Evolutionary conservation across 257 asterid genomes (phyloP), one percentile per base, ranked within the genome.

Genomic region (Vinca minor): DNA sequence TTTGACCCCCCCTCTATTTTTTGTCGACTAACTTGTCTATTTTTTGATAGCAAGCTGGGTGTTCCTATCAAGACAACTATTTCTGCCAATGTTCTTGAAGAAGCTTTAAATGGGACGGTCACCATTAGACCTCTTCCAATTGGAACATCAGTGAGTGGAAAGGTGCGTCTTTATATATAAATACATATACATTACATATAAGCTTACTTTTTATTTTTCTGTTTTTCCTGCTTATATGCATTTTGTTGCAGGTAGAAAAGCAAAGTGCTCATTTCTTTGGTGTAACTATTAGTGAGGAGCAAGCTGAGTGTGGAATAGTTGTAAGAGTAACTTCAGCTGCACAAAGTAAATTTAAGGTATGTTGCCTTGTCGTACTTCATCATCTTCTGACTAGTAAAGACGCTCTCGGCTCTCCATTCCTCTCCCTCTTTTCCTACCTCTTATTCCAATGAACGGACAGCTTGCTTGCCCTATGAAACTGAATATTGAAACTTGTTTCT

Each of bases 11-110:
- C n/a, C n/a, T n/a, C n/a, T n/a, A n/a, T n/a, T n/a, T n/a, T n/a
- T n/a, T n/a, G n/a, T n/a, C n/a, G n/a, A n/a, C n/a, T 47, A 45
- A 36, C 57, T 57, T 68, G 8, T 67, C 39, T 14, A 59, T 76
- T 62, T n/a, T 66, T 70, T 64, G 55, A 53, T 69, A 93, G 99
- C 89, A 93, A 93, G 84, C 75, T 93, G 81, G 97, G 99, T 62
- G 97, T 89, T 61, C 99, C 99, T 44, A 93, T 93, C 80, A 93
- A 89, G 94, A 93, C 97, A 32, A 93, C 97, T 36, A 79, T 93
- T 72, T 89, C 97, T 66, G 96, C 99, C 32, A 87, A 80, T 79
- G 95, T 93, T 76, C 95, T 93, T 66, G 99, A 93, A 90, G 99
- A 93, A 85, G 97, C 99, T 76, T 74, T 93, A 72, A 89, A 75